A percentile compares a stretch with the other conserved stretches of the same genome.
phyloP scores from a whole-genome alignment of 495 filamentous ascomycete species.

The Aspergillus bertholletiae region DNA sequence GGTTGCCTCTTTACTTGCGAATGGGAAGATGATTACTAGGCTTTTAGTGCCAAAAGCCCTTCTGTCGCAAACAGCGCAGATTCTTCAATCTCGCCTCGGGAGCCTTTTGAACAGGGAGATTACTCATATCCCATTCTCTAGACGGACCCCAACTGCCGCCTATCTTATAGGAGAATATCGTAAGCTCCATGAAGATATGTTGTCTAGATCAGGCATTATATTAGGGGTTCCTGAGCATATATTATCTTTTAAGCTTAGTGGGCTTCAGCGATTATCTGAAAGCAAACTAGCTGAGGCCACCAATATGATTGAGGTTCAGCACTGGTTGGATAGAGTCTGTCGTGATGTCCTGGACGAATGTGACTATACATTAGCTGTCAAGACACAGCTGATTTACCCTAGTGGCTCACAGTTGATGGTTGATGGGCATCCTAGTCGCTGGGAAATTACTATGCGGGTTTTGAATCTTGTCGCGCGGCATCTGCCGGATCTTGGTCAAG shows the following conservation, averaged over 20 bases:
- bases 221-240: slow-evolving; percentile 66
- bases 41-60: slow-evolving; percentile 63
- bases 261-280: slow-evolving; percentile 46
- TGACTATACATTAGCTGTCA: slow-evolving; percentile 58
- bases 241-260: slow-evolving; percentile 65
- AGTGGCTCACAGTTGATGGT: slow-evolving; percentile 52
- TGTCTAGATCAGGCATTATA: slow-evolving; percentile 46
- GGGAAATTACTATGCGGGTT: slow-evolving; percentile 53
- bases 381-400: slow-evolving; percentile 65
- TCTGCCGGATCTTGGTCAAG: slow-evolving; percentile 13
- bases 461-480: slow-evolving; percentile 39
- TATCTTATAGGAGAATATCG: slow-evolving; percentile 8
- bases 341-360: slow-evolving; percentile 63
- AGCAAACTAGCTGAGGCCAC: slow-evolving; percentile 7
- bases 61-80: slow-evolving; percentile 56
- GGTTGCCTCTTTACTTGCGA: slow-evolving; percentile 52
- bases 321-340: slow-evolving; percentile 36
- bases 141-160: slow-evolving; percentile 31
- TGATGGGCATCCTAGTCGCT: slow-evolving; percentile 57
- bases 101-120: slow-evolving; percentile 54
- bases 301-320: slow-evolving; percentile 25
- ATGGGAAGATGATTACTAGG: slow-evolving; percentile 48
- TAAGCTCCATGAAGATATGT: slow-evolving; percentile 44
- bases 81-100: slow-evolving; percentile 55
- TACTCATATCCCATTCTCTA: slow-evolving; percentile 61